These are phyloP conservation scores for Volvariella volvacea DNA, from an alignment of 1,284 basidiomycete species.

Conservation along the genomic window DNA sequence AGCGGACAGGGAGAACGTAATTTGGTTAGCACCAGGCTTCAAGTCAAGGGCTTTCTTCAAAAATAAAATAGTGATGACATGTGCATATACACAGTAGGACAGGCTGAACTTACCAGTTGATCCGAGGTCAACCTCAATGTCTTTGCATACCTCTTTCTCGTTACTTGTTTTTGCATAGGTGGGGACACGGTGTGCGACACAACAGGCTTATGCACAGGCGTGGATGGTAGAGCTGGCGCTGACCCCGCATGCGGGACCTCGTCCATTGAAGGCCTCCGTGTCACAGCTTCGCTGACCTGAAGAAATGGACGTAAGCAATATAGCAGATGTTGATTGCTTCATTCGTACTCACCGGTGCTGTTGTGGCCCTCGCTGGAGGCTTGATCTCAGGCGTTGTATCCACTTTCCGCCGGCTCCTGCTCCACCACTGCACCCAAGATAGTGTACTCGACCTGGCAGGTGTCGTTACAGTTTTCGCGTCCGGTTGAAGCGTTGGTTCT, in stretches of 20 bases:
- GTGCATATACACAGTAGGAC: too few species aligned
- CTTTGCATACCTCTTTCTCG: conserved; percentile 75
- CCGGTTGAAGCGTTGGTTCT: conserved; percentile 14
- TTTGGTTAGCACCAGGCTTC: conserved; percentile 84
- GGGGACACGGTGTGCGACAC: neutral
- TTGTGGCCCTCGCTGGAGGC: conserved; percentile 18
- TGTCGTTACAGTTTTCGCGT: conserved; percentile 19
- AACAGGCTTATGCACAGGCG: conserved; percentile 24
- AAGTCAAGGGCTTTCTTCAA: conserved; percentile 79
- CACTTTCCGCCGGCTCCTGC: conserved; percentile 39
- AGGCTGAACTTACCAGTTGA: conserved; percentile 34
- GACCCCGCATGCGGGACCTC: conserved; percentile 20
- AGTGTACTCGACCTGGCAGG: conserved; percentile 46
- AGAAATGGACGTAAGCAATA: neutral
- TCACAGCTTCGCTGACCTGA: neutral
- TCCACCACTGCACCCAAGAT: conserved; percentile 78
- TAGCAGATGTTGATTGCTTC: too few species aligned
- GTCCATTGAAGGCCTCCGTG: neutral
- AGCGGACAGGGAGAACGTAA: conserved; percentile 94
- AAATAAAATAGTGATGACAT: neutral
- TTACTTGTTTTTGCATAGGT: conserved; percentile 11
- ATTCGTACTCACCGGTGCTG: too few species aligned
- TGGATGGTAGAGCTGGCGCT: conserved; percentile 29
- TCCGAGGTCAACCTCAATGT: conserved; percentile 69
- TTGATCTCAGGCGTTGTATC: conserved; percentile 9